phyloP scores from a whole-genome alignment of 106 monocot species.

The Platanthera guangdongensis region DNA sequence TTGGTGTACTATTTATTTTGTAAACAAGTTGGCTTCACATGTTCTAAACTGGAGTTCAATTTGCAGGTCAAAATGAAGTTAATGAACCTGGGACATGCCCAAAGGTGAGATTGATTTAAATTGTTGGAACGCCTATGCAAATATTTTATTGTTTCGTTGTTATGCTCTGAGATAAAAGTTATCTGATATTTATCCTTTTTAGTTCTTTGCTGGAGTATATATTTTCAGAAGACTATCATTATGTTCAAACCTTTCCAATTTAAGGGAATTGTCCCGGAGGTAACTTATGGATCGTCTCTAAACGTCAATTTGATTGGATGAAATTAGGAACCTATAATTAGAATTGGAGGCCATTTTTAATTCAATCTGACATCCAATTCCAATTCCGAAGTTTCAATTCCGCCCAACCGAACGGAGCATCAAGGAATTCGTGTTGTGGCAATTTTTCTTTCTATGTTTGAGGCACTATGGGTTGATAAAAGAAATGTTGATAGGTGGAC shows the following conservation, averaged over 20 bases:
- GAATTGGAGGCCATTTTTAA: too few species aligned
- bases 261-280: background rate
- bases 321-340: too few species aligned
- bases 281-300: background rate
- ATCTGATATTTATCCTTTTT: background rate
- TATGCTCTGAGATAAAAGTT: background rate
- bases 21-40: background rate
- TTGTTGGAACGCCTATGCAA: background rate
- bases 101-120: constrained; percentile 39
- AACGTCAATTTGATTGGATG: too few species aligned
- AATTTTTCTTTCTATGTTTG: background rate
- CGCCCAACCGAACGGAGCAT: too few species aligned
- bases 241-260: background rate
- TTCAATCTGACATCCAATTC: too few species aligned
- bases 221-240: background rate
- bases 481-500: background rate
- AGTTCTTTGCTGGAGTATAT: background rate
- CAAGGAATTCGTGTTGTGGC: background rate
- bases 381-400: too few species aligned
- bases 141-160: background rate
- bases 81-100: constrained; percentile 73
- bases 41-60: constrained; percentile 9
- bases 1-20: background rate
- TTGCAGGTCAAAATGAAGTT: constrained; percentile 94
- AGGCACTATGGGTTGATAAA: background rate